Evolutionary conservation across 345 rosid genomes (phyloP).

Genomic region (Hevea brasiliensis): DNA sequence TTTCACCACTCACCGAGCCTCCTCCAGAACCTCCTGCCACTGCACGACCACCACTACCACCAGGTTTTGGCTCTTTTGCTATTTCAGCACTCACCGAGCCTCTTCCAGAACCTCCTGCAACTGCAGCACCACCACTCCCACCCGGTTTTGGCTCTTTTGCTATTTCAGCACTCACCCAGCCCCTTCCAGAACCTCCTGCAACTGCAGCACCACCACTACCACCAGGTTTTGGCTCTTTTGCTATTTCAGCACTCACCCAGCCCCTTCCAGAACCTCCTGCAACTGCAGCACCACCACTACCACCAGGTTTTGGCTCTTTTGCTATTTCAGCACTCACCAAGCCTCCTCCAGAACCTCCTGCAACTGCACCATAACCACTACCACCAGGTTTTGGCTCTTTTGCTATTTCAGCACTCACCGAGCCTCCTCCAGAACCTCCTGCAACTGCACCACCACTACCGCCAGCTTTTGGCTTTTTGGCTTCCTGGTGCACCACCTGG

Average conservation of each 20-base stretch:
- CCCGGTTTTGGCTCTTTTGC: neutral
- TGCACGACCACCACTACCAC: neutral
- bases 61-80: neutral
- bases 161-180: conserved; percentile 15
- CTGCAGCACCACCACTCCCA: neutral
- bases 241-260: conserved; percentile 16
- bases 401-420: conserved; percentile 19
- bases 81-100: conserved; percentile 17
- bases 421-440: neutral
- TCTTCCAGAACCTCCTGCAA: neutral
- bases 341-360: neutral
- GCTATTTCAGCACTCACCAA: conserved; percentile 12
- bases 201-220: neutral
- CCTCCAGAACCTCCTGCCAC: neutral
- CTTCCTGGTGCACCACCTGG: too few relatives aligned
- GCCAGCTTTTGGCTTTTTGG: neutral
- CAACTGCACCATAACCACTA: neutral
- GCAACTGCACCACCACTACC: neutral
- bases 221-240: neutral
- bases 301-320: neutral
- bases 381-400: neutral
- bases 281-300: neutral
- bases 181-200: neutral
- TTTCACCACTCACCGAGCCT: conserved; percentile 12
- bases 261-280: neutral